A percentile compares a stretch with the other conserved stretches of the same genome.
Evolutionary conservation across 1,284 basidiomycete species (phyloP).

Genomic region (Melampsora americana): DNA sequence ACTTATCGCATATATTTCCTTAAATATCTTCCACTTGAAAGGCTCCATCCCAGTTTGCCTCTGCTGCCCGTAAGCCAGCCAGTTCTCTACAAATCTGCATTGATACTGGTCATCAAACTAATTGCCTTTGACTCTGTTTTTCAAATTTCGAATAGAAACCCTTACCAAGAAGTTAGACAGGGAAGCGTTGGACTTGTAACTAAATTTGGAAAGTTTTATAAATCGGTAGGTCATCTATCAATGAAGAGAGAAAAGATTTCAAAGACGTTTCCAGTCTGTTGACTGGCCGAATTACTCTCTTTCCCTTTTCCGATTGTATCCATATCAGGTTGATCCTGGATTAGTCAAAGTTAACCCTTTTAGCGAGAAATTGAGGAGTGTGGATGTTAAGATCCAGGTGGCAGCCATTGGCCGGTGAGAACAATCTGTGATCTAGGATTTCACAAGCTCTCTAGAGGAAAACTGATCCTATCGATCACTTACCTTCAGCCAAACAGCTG

Average conservation of each 20-base stretch:
- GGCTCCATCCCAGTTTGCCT: constrained; percentile 69
- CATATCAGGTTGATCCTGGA: constrained; percentile 78
- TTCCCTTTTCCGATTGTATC: constrained; percentile 6
- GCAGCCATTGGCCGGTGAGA: not conserved
- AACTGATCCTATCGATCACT: not conserved
- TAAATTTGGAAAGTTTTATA: constrained; percentile 43
- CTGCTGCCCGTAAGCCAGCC: constrained; percentile 59
- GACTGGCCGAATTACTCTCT: not conserved
- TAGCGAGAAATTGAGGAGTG: constrained; percentile 55
- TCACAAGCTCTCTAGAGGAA: not conserved
- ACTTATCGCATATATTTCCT: constrained; percentile 57
- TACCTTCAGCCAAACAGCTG: constrained; percentile 10
- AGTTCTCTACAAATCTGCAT: not conserved
- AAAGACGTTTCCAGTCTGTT: not conserved
- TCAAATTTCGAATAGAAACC: constrained; percentile 9
- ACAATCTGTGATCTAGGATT: not conserved
- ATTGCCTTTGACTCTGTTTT: not conserved
- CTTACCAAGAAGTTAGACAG: constrained; percentile 12
- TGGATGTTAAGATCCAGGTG: constrained; percentile 8
- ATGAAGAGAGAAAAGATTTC: too few relatives aligned
- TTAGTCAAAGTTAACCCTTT: constrained; percentile 88
- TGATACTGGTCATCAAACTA: not conserved
- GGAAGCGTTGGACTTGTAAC: constrained; percentile 78
- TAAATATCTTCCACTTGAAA: constrained; percentile 55
- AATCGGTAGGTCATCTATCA: constrained; percentile 1